Base-by-base conservation (phyloP, 805 yeast species). In the Candida ascalaphidarum region DNA sequence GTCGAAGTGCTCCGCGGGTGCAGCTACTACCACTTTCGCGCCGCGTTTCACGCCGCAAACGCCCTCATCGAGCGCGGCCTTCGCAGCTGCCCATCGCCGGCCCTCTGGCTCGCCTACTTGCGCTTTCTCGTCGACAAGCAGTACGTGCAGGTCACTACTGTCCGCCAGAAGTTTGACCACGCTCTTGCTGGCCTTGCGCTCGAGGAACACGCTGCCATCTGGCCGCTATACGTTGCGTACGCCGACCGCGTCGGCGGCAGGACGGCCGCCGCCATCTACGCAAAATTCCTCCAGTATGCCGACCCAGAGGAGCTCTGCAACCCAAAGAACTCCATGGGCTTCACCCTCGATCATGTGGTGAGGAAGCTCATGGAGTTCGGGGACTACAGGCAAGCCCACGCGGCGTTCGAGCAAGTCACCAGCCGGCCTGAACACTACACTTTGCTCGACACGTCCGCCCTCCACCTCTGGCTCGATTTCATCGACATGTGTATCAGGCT, bases 71-170 rank as follows among this genome's bases (percentile, higher is more conserved):
- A 69, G n/a, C n/a, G n/a, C n/a, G n/a, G n/a, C n/a, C n/a, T n/a
- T n/a, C n/a, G n/a, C n/a, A n/a, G n/a, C n/a, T n/a, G n/a, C n/a
- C n/a, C n/a, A n/a, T n/a, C n/a, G n/a, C n/a, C n/a, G 1, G 39
- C 55, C 21, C 29, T 75, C 4, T 78, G 85, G 84, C 33, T 45
- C 4, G 58, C 57, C 32, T 77, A 71, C 40, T 45, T 76, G 18
- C 35, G 43, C 9, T 72, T 70, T 39, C 38, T 75, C 20, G 27
- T 55, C 12, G 32, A 41, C 3, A 60, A 56, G 13, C 49, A 35
- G 21, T 28, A 45, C 11, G 12, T 31, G 14, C 50, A 63, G 29
- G 44, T 69, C 1, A 50, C 67, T 0, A 33, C 43, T 21, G 60
- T 65, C 10, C 50, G 78, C 23, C 43, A 45, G 4, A 50, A 52